Evolutionary conservation across 2,329 filamentous ascomycete species (phyloP).

Genomic region (Penicillium sp.): DNA sequence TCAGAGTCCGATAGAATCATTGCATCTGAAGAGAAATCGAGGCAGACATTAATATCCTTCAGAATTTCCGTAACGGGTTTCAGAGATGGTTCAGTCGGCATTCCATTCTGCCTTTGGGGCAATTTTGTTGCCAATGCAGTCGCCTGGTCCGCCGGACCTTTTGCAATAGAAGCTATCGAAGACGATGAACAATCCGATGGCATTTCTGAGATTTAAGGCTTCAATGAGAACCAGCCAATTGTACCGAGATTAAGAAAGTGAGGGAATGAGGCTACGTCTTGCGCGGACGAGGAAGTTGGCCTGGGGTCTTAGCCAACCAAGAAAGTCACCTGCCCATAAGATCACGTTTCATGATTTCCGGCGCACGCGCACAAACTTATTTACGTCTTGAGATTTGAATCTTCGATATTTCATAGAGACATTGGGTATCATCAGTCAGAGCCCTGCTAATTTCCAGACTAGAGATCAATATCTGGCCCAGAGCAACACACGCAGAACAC

Average conservation of each 20-base stretch:
- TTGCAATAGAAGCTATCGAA: not conserved
- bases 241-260: not conserved
- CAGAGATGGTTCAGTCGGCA: not conserved
- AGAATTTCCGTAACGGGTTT: not conserved
- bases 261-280: not conserved
- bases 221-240: not conserved
- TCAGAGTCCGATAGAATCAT: slow-evolving; percentile 2
- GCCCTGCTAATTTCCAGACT: no score
- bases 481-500: no score
- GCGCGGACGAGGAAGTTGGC: no score
- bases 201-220: not conserved
- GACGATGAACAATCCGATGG: not conserved
- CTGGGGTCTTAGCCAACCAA: no score
- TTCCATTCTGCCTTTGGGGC: slow-evolving; percentile 11
- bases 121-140: not conserved
- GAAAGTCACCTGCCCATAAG: no score
- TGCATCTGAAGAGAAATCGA: slow-evolving; percentile 13
- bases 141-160: not conserved
- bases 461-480: no score
- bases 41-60: slow-evolving; percentile 11
- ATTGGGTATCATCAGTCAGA: not conserved
- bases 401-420: not conserved
- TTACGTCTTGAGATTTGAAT: no score
- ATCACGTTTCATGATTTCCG: no score
- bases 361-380: not conserved